A percentile compares a stretch with the other conserved stretches of the same genome.
Conservation (phyloP, 1,139 yeast genomes). For the Casaregolazyma lundiana region DNA sequence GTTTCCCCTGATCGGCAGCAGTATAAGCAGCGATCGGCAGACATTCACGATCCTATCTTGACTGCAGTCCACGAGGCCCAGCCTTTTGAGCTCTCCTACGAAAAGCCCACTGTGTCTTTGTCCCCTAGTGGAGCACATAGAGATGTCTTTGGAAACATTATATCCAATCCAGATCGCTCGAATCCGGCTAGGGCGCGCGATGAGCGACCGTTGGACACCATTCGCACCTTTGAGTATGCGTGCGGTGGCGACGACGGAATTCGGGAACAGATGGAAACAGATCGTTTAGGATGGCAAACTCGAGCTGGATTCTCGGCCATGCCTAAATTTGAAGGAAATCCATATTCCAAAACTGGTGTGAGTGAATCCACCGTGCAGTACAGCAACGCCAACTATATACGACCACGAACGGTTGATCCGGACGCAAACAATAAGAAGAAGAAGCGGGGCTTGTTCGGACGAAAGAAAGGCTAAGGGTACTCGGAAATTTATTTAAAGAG, state of each 20-base stretch:
- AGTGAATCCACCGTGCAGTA: conserved; percentile 39
- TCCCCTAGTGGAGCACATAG: conserved; percentile 44
- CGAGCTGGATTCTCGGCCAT: conserved; percentile 50
- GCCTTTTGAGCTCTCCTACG: conserved; percentile 78
- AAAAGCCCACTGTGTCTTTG: conserved; percentile 40
- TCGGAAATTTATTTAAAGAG: too few species aligned
- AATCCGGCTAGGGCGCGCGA: conserved; percentile 90
- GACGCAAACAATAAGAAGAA: conserved; percentile 45
- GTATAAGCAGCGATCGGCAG: conserved; percentile 25
- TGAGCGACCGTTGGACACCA: conserved; percentile 94
- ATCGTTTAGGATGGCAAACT: conserved; percentile 72
- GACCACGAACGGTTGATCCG: conserved; percentile 20
- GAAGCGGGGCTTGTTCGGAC: conserved; percentile 72
- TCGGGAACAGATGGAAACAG: conserved; percentile 75
- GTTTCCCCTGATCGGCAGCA: not conserved
- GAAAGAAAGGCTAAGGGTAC: conserved; percentile 64
- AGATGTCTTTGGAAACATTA: conserved; percentile 82
- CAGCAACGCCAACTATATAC: conserved; percentile 16
- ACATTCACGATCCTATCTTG: conserved; percentile 80
- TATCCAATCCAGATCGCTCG: conserved; percentile 71
- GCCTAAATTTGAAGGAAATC: conserved; percentile 37
- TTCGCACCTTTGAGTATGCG: conserved; percentile 85
- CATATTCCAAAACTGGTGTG: conserved; percentile 39
- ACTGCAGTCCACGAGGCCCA: conserved; percentile 92
- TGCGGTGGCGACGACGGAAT: conserved; percentile 80